phyloP scores from a whole-genome alignment of 2,329 filamentous ascomycete species.

The Pseudocercospora fijiensis region DNA sequence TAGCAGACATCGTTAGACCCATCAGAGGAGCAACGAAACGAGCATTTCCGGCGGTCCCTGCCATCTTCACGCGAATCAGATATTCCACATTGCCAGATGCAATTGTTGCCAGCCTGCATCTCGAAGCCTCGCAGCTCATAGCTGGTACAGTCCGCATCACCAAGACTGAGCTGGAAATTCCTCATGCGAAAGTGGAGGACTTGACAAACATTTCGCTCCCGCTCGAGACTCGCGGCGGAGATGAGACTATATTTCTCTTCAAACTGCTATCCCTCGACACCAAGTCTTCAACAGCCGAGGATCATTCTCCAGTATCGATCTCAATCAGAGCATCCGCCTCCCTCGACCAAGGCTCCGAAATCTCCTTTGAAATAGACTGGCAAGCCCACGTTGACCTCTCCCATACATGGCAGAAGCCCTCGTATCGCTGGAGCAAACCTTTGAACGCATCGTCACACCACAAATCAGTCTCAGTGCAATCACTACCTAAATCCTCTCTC shows the following conservation, averaged over 20 bases:
- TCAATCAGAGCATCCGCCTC: conserved; percentile 25
- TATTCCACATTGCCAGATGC: conserved; percentile 61
- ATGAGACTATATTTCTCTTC: conserved; percentile 75
- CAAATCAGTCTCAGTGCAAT: conserved; percentile 19
- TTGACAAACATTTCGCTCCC: conserved; percentile 26
- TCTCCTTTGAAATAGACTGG: conserved; percentile 31
- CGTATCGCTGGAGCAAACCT: conserved; percentile 33
- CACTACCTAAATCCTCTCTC: conserved; percentile 9
- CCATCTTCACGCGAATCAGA: conserved; percentile 69
- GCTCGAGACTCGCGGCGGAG: conserved; percentile 55
- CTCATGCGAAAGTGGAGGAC: conserved; percentile 57
- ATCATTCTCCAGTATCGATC: conserved; percentile 17
- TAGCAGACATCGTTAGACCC: conserved; percentile 61
- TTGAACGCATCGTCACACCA: conserved; percentile 22
- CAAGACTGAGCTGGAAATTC: conserved; percentile 57
- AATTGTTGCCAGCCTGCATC: conserved; percentile 33
- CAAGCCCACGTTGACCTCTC: conserved; percentile 30
- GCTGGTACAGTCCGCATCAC: conserved; percentile 54
- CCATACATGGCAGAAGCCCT: conserved; percentile 17
- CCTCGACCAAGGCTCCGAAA: conserved; percentile 26
- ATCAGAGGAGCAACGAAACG: conserved; percentile 64
- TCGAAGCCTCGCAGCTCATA: conserved; percentile 33
- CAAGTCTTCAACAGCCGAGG: background rate
- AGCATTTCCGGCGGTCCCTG: conserved; percentile 64
- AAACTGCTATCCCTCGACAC: conserved; percentile 31